A percentile compares a stretch with the other conserved stretches of the same genome.
Evolutionary conservation across 2,329 filamentous ascomycete genomes (phyloP).

Genomic region (Fusarium newnesense): DNA sequence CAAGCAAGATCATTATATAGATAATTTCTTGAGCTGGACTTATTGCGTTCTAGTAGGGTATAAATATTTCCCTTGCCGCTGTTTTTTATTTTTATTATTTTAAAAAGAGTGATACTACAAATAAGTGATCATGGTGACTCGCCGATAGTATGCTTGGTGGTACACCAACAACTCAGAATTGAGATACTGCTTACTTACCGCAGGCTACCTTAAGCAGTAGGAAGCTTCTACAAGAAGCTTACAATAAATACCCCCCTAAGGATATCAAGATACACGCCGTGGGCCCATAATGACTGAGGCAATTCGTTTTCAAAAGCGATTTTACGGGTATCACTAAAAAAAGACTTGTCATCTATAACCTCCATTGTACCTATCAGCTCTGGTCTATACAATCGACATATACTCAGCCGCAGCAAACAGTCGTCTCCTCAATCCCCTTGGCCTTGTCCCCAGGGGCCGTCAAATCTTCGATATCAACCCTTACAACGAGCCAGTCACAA

Average conservation of each 20-base stretch:
- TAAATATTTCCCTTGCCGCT: not conserved
- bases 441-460: constrained; percentile 36
- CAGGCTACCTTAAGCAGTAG: not conserved
- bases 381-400: not conserved
- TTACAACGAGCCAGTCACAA: constrained; percentile 63
- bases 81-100: not conserved
- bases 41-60: not conserved
- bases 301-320: not conserved
- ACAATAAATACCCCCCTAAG: not conserved
- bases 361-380: not conserved
- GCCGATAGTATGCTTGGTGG: not conserved
- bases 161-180: not conserved
- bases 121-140: not conserved
- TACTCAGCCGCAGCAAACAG: constrained; percentile 57
- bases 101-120: not conserved
- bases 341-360: constrained; percentile 5
- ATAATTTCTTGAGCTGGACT: not conserved
- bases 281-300: not conserved
- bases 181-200: not conserved
- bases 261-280: not conserved
- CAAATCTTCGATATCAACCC: constrained; percentile 49
- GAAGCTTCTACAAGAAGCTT: not conserved
- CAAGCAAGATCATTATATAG: not conserved
- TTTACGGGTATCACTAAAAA: constrained; percentile 31
- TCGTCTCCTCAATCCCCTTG: constrained; percentile 56